Evolutionary conservation across 2,329 filamentous ascomycete species (phyloP), one percentile per base, ranked within the genome.

Genomic region (Cladophialophora yegresii): DNA sequence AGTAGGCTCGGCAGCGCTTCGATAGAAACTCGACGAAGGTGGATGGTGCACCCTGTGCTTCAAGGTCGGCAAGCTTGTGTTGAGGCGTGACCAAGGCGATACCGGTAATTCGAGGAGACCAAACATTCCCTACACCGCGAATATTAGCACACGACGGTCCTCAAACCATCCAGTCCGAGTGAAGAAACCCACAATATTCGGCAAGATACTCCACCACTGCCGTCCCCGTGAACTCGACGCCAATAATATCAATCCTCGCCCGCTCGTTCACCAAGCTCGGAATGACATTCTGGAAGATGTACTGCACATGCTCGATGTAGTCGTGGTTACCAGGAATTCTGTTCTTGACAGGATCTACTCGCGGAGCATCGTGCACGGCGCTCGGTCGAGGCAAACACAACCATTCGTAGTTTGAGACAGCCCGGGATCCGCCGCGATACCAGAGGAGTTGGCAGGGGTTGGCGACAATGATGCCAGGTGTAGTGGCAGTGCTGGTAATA

Each of bases 371-470:
- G 66, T 90, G 85, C 10, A 88, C 86, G 2, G 87, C 82, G 54
- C 85, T 89, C 62, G 82, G 80, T 70, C 88, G 83, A 0, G 88
- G 87, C 51, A 89, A 77, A 1, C 80, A 81, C 7, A 80, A 73
- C 81, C 88, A 89, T 2, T 82, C 83, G 0, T 74, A 73, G 1
- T 82, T 74, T 0, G 85, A 89, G 66, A 96, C 80, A 0, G 86
- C 81, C 55, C 84, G 82, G 58, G 82, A 77, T 1, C 82, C 82
- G 58, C 84, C 82, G 47, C 89, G 85, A 75, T 89, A 91, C 87
- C 91, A 97, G 71, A 88, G 80, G 20, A 90, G 79, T 77, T 96
- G 87, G 4, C 91, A 91, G 3, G 86, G 81, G 73, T 96, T 97
- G 53, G 91, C 85, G 28, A 96, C 79, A 30, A 97, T 78, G 62